Conservation (phyloP, 805 yeast genomes). For the Hermanozyma aechmeae region DNA sequence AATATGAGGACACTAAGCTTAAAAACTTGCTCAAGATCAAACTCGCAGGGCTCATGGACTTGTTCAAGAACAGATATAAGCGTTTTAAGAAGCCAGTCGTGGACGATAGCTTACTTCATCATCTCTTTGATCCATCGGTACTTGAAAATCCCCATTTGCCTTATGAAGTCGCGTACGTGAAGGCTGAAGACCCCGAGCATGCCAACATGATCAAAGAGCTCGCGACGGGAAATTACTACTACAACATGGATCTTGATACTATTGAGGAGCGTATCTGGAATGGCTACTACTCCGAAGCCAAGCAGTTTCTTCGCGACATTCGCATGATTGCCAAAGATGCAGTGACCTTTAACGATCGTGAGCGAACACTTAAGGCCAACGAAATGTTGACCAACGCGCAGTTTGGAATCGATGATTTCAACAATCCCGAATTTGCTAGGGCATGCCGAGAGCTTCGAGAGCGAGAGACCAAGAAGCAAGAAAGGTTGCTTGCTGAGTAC, state of each 20-base stretch:
- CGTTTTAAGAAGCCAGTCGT: conserved; percentile 85
- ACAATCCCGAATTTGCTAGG: conserved; percentile 56
- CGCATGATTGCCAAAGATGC: conserved; percentile 80
- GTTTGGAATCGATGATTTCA: conserved; percentile 87
- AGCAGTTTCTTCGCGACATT: conserved; percentile 77
- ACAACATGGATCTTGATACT: conserved; percentile 88
- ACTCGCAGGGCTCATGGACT: conserved; percentile 80
- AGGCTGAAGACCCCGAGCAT: conserved; percentile 32
- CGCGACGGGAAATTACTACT: conserved; percentile 60
- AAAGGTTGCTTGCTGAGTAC: conserved; percentile 30
- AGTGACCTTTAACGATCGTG: conserved; percentile 68
- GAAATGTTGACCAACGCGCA: conserved; percentile 97
- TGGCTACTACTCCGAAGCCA: conserved; percentile 89
- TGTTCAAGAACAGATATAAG: conserved; percentile 78
- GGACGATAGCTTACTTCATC: conserved; percentile 65
- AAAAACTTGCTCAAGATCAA: conserved; percentile 81
- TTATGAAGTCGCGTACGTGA: conserved; percentile 34
- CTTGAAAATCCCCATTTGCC: conserved; percentile 25
- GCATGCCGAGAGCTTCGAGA: conserved; percentile 68
- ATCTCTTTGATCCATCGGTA: conserved; percentile 61
- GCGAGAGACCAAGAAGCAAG: conserved; percentile 53
- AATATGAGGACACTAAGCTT: conserved; percentile 65
- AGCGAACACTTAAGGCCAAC: conserved; percentile 68
- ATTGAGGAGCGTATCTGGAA: conserved; percentile 96
- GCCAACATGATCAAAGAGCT: conserved; percentile 77